These are phyloP conservation scores for Amanita phalloides DNA, from an alignment of 768 basidiomycete species.

Conservation along the genomic window DNA sequence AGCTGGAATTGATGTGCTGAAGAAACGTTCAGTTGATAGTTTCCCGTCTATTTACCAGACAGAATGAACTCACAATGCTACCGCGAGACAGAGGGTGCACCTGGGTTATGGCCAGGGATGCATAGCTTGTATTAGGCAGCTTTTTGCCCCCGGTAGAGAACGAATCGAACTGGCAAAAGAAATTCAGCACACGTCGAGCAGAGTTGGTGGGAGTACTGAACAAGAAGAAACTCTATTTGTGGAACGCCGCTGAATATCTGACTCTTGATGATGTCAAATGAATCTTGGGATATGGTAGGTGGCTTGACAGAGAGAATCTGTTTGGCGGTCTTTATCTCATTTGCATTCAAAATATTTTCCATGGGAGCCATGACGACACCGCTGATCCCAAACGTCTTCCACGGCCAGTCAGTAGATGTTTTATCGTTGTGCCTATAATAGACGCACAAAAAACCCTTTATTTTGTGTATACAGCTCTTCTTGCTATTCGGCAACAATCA, in stretches of 20 bases:
- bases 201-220: constrained; percentile 7
- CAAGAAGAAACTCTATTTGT: constrained; percentile 20
- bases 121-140: constrained; percentile 20
- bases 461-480: constrained; percentile 15
- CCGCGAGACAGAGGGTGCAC: constrained; percentile 39
- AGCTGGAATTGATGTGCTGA: constrained; percentile 15
- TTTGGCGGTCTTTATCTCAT: constrained; percentile 14
- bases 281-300: constrained; percentile 15
- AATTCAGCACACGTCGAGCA: not conserved
- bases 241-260: constrained; percentile 17
- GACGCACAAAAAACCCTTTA: constrained; percentile 19
- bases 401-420: not conserved
- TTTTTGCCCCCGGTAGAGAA: constrained; percentile 19
- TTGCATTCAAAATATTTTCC: constrained; percentile 14
- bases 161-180: constrained; percentile 17
- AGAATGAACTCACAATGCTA: constrained; percentile 16
- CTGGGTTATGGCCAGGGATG: constrained; percentile 23
- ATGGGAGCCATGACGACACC: constrained; percentile 18
- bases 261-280: constrained; percentile 18
- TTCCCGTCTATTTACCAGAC: not conserved
- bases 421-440: not conserved
- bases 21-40: not conserved
- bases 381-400: constrained; percentile 18
- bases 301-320: constrained; percentile 16
- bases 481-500: constrained; percentile 13